Conservation (phyloP, 2,329 filamentous ascomycete species). For the Epichloe sp. region DNA sequence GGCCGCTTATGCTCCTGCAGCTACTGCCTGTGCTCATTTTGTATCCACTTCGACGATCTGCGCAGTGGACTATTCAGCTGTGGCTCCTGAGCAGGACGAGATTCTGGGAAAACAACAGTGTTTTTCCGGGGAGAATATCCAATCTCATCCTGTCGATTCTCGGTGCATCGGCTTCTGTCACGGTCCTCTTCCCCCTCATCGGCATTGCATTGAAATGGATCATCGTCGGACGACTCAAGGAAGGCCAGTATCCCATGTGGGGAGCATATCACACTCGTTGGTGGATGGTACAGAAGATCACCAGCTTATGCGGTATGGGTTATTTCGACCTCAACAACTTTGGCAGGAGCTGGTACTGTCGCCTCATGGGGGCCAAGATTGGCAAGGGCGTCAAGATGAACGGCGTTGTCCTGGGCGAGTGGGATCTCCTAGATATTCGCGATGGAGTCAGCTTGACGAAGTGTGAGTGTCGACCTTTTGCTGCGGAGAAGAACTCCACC, state of each 20-base stretch:
- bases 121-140: constrained; percentile 31
- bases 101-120: constrained; percentile 23
- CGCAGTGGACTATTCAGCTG: constrained; percentile 39
- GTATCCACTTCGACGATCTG: constrained; percentile 35
- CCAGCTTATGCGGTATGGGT: constrained; percentile 34
- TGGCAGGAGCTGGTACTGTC: constrained; percentile 31
- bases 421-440: constrained; percentile 39
- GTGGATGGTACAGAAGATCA: constrained; percentile 44
- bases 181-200: constrained; percentile 28
- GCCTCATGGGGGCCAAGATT: constrained; percentile 38
- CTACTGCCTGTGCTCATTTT: constrained; percentile 35
- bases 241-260: constrained; percentile 47
- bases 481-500: constrained; percentile 38
- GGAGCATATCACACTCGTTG: constrained; percentile 42
- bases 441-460: constrained; percentile 34
- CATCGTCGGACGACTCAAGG: constrained; percentile 36
- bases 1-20: constrained; percentile 35
- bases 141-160: constrained; percentile 32
- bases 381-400: constrained; percentile 35
- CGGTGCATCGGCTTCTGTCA: constrained; percentile 26
- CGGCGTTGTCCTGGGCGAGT: constrained; percentile 35
- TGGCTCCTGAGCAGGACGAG: constrained; percentile 29
- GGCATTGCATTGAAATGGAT: constrained; percentile 41
- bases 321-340: constrained; percentile 27
- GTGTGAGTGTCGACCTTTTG: constrained; percentile 38